A percentile compares a stretch with the other conserved stretches of the same genome.
Conservation (phyloP, 805 yeast genomes). For the Cyberlindnera euphorbiiphila region DNA sequence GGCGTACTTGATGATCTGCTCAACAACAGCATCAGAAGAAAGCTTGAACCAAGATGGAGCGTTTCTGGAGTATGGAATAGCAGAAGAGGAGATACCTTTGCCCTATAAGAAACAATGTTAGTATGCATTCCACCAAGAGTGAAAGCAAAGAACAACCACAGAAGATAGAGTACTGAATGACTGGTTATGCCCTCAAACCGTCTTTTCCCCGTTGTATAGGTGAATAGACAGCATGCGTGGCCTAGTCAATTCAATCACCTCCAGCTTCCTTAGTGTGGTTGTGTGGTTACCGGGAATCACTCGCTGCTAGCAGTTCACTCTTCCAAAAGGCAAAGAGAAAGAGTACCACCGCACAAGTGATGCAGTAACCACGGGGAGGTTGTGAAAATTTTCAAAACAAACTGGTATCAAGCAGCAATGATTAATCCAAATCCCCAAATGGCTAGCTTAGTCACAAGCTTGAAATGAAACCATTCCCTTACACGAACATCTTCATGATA, state of each 20-base stretch:
- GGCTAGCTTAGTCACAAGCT: too few relatives aligned
- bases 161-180: neutral
- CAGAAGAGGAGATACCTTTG: constrained; percentile 98
- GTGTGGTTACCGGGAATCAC: constrained; percentile 13
- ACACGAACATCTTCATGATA: constrained; percentile 1
- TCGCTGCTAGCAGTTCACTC: constrained; percentile 12
- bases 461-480: too few relatives aligned
- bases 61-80: constrained; percentile 98
- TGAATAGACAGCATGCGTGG: constrained; percentile 4
- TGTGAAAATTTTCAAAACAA: constrained; percentile 29
- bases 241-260: neutral
- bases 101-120: constrained; percentile 59
- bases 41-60: constrained; percentile 99
- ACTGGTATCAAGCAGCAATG: constrained; percentile 50
- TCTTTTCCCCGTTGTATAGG: constrained; percentile 1
- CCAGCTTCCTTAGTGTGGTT: constrained; percentile 3
- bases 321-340: neutral
- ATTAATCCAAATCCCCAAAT: constrained; percentile 1
- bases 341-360: constrained; percentile 14
- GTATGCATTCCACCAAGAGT: constrained; percentile 28
- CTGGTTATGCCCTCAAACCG: neutral
- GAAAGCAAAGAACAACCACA: constrained; percentile 12
- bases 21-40: constrained; percentile 91
- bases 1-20: constrained; percentile 98
- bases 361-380: constrained; percentile 18